A percentile compares a stretch with the other conserved stretches of the same genome.
Conservation (phyloP, 2,329 filamentous ascomycete genomes). For the Davidsoniella neocaledoniae region DNA sequence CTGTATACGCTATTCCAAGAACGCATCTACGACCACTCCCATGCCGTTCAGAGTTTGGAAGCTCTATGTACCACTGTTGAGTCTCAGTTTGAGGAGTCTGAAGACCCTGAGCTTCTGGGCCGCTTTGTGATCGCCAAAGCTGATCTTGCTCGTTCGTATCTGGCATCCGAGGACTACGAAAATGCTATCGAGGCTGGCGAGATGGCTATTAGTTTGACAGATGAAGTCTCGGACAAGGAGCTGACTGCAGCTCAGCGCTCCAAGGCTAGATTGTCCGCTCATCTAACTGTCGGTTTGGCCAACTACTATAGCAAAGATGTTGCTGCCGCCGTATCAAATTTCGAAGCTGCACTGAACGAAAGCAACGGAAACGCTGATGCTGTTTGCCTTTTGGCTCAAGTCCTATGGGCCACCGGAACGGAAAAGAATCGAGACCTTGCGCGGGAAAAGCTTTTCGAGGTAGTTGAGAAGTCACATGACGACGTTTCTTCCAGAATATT, state of each 20-base stretch:
- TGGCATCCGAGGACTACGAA: constrained; percentile 49
- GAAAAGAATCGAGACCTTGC: constrained; percentile 59
- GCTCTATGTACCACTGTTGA: constrained; percentile 55
- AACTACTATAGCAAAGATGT: constrained; percentile 54
- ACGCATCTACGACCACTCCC: constrained; percentile 50
- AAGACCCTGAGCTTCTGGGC: constrained; percentile 56
- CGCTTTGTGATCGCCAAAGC: constrained; percentile 70
- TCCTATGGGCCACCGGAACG: constrained; percentile 79
- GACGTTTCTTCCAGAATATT: constrained; percentile 70
- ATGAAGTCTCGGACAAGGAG: constrained; percentile 51
- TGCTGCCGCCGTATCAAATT: constrained; percentile 57
- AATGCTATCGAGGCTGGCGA: constrained; percentile 66
- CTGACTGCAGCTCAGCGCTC: constrained; percentile 47
- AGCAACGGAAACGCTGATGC: constrained; percentile 64
- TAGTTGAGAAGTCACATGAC: constrained; percentile 54
- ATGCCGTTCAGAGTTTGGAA: constrained; percentile 47
- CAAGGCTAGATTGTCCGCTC: constrained; percentile 64
- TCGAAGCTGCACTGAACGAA: constrained; percentile 64
- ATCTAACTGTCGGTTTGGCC: constrained; percentile 71
- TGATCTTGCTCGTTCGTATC: constrained; percentile 69
- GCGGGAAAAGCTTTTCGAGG: constrained; percentile 61
- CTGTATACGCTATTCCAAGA: constrained; percentile 69
- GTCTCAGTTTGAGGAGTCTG: constrained; percentile 66
- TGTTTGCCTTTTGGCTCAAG: constrained; percentile 73
- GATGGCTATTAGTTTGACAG: constrained; percentile 60